A percentile compares a stretch with the other conserved stretches of the same genome.
These are phyloP conservation scores for Penicillium sp. DNA, from an alignment of 2,329 filamentous ascomycete genomes.

Conservation along the genomic window DNA sequence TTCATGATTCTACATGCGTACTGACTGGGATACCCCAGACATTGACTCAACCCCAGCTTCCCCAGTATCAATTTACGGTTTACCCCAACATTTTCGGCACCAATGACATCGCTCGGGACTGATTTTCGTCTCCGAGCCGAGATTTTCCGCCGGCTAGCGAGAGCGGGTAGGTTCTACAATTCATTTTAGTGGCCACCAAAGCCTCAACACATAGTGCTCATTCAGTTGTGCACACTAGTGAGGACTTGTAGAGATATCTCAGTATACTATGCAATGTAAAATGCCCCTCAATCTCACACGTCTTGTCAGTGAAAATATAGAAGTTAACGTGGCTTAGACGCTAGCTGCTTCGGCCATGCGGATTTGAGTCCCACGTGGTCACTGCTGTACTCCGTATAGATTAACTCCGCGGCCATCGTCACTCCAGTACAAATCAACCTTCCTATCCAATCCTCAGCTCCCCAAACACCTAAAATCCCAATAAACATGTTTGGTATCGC, in stretches of 20 bases:
- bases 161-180: slow-evolving; percentile 8
- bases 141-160: slow-evolving; percentile 27
- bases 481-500: slow-evolving; percentile 17
- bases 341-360: not conserved
- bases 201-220: not conserved
- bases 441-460: not conserved
- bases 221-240: too few relatives aligned
- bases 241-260: too few relatives aligned
- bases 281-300: too few relatives aligned
- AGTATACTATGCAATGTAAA: too few relatives aligned
- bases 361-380: not conserved
- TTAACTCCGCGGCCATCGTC: slow-evolving; percentile 15
- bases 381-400: not conserved
- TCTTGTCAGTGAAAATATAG: too few relatives aligned
- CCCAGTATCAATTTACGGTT: too few relatives aligned
- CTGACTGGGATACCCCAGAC: too few relatives aligned
- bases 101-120: not conserved
- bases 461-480: not conserved
- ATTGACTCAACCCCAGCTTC: too few relatives aligned
- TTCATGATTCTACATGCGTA: too few relatives aligned
- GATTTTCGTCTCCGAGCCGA: slow-evolving; percentile 21
- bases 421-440: slow-evolving; percentile 12
- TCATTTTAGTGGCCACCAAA: not conserved
- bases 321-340: not conserved
- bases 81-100: not conserved